A percentile compares a stretch with the other conserved stretches of the same genome.
Conservation (phyloP, 306 rosid genomes). For the Gynostemma pentaphyllum region DNA sequence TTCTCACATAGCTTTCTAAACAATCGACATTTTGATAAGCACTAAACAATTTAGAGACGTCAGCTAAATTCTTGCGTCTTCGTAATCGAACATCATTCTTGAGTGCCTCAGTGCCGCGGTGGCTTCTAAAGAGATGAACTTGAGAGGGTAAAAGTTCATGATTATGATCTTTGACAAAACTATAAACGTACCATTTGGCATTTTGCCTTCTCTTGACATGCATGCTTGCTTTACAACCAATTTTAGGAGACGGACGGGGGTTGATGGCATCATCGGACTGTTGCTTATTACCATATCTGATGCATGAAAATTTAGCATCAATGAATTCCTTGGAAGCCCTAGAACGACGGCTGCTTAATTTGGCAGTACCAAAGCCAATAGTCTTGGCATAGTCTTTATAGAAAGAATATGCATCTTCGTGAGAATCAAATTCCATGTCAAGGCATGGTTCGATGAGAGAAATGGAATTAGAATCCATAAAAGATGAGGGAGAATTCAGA, state of each 20-base stretch:
- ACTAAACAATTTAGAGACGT: conserved; percentile 8
- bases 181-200: conserved; percentile 18
- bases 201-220: conserved; percentile 16
- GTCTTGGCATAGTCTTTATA: conserved; percentile 12
- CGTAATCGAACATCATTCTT: conserved; percentile 10
- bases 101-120: conserved; percentile 3
- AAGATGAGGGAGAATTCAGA: conserved; percentile 12
- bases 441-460: conserved; percentile 1
- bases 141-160: conserved; percentile 16
- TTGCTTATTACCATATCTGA: conserved; percentile 15
- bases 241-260: conserved; percentile 16
- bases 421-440: conserved; percentile 18
- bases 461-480: conserved; percentile 11
- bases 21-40: conserved; percentile 15
- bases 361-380: conserved; percentile 15
- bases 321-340: conserved; percentile 18
- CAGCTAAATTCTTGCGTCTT: conserved; percentile 8
- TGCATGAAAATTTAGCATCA: conserved; percentile 17
- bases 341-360: conserved; percentile 19
- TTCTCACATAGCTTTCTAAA: conserved; percentile 11
- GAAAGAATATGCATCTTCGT: conserved; percentile 12
- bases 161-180: conserved; percentile 14
- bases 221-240: conserved; percentile 20
- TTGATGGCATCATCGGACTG: conserved; percentile 19
- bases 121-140: conserved; percentile 18